Percentiles rank a stretch among this genome's conserved stretches.
Evolutionary conservation across 2,329 filamentous ascomycete genomes (phyloP).

Genomic region (Grosmannia huntii): DNA sequence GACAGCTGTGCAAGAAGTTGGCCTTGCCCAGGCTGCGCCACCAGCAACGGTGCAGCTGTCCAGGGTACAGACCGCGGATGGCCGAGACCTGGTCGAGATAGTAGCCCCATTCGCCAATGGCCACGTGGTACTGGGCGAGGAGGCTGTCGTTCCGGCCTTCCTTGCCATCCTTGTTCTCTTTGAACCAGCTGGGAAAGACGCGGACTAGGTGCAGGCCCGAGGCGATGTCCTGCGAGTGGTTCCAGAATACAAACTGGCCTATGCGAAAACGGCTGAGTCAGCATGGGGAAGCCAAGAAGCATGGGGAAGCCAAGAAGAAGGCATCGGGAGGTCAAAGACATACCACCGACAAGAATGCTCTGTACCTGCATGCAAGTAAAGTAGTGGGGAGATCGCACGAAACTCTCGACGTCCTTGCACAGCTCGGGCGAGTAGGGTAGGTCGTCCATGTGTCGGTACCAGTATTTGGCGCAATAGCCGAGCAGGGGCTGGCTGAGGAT

Average conservation of each 20-base stretch:
- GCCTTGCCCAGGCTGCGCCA: neutral
- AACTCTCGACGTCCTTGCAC: neutral
- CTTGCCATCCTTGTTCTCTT: neutral
- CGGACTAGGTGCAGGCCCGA: too few relatives aligned
- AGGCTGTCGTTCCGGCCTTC: neutral
- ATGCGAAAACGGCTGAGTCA: neutral
- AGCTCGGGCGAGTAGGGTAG: neutral
- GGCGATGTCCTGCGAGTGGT: neutral
- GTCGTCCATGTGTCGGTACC: constrained; percentile 1
- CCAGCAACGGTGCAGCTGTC: neutral
- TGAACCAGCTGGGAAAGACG: too few relatives aligned
- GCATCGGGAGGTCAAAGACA: neutral
- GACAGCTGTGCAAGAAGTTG: neutral
- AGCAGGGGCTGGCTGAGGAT: neutral
- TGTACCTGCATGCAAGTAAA: constrained; percentile 2
- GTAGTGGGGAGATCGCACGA: neutral
- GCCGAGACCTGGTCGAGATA: neutral
- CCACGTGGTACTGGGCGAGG: neutral
- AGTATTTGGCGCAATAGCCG: neutral
- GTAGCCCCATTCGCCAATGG: constrained; percentile 2
- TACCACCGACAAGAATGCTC: constrained; percentile 1
- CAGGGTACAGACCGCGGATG: neutral
- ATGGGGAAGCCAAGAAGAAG: neutral
- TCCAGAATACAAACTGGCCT: neutral
- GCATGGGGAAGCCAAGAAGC: neutral